phyloP scores from a whole-genome alignment of 2,329 filamentous ascomycete genomes.

The Diaporthe vaccinii region DNA sequence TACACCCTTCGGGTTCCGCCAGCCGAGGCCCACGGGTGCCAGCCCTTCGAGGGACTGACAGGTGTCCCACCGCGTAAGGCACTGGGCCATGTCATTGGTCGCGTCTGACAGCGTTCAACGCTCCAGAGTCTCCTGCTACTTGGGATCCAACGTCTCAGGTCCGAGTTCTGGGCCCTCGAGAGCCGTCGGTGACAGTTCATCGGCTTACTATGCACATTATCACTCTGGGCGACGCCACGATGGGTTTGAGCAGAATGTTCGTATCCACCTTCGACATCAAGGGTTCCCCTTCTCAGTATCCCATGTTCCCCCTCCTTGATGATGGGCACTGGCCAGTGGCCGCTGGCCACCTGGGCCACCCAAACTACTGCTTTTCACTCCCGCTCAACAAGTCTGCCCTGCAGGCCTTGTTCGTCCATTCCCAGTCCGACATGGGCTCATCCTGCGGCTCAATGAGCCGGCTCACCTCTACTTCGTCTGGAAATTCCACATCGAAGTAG shows the following conservation, averaged over 20 bases:
- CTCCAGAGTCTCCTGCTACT: not conserved
- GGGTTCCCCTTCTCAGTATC: not conserved
- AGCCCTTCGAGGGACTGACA: not conserved
- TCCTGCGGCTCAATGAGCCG: not conserved
- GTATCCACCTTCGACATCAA: constrained; percentile 15
- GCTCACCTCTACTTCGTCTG: not conserved
- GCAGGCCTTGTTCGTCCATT: not conserved
- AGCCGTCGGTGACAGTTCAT: not conserved
- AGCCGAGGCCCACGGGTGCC: not conserved
- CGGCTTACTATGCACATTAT: constrained; percentile 10
- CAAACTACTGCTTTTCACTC: not conserved
- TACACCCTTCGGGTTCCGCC: constrained; percentile 29
- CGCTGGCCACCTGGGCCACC: not conserved
- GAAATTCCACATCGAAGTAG: constrained; percentile 12
- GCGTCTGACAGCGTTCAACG: not conserved
- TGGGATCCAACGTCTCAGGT: constrained; percentile 10
- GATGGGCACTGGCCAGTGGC: not conserved
- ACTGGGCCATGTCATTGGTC: constrained; percentile 2
- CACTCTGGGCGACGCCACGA: constrained; percentile 15
- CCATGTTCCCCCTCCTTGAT: not conserved
- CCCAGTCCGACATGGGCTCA: not conserved
- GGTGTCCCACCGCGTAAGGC: not conserved
- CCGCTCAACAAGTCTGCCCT: not conserved
- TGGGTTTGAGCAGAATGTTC: constrained; percentile 14
- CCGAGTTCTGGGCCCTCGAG: constrained; percentile 7